Base-by-base conservation (phyloP, 805 yeast genomes). In the Candida nanaspora region DNA sequence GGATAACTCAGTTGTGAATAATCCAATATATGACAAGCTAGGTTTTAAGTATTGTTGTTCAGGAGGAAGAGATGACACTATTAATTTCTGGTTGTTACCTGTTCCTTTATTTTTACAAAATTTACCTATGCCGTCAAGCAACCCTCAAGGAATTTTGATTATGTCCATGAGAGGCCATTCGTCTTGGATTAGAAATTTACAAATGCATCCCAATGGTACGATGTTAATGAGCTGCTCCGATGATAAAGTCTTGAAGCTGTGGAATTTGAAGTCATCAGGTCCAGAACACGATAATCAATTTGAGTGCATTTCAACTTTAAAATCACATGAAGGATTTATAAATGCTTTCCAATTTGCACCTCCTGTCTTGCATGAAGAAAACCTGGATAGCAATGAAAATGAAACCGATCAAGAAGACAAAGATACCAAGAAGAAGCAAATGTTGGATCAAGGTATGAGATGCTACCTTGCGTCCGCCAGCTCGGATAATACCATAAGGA, bases 51-150 rank as follows among this genome's bases (percentile, higher is more conserved):
- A 84, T 52, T 77, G 88, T 41, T 78, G 80, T 2, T 77, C 94
- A 15, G 86, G 82, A 18, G 86, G 91, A 1, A 69, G 97, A 51
- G 96, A 89, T 60, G 80, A 82, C 51, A 52, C 72, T 2, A 69
- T 89, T 20, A 75, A 77, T 47, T 63, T 89, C 15, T 89, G 96
- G 96, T 67, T 78, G 36, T 56, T 83, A n/a, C 87, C 88, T 1
- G 58, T 78, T 1, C 89, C 91, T 1, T 68, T 64, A 8, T 42
- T 77, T n/a, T 60, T 72, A 26, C 73, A 80, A 35, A 22, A 76
- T 75, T 49, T 58, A 77, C 21, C 74, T 6, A 33, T 42, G 33
- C 84, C 87, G 0, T 61, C 78, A 0, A 59, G 74, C 18, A 72
- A 78, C 50, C 77, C 84, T 1, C 76, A 79, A 37, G 91, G 85